These are phyloP conservation scores for Pluteus cervinus DNA, from an alignment of 768 basidiomycete species.

Conservation along the genomic window DNA sequence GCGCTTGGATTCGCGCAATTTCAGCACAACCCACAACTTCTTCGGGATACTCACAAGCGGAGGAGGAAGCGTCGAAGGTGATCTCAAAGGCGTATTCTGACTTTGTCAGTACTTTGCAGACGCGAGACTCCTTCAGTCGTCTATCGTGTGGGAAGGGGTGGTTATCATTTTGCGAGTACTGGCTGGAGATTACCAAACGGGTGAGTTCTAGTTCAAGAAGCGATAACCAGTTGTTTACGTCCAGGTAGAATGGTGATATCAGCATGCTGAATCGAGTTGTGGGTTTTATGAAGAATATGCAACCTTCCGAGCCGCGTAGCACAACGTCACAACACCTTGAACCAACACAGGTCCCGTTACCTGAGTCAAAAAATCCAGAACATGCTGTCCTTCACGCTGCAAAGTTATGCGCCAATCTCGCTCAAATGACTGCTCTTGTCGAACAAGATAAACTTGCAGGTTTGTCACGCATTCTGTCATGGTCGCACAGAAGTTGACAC, in stretches of 20 bases:
- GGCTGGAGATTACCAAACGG: slow-evolving; percentile 61
- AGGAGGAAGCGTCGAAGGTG: slow-evolving; percentile 25
- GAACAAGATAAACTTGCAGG: slow-evolving; percentile 20
- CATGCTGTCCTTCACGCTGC: slow-evolving; percentile 27
- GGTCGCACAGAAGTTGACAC: slow-evolving; percentile 5
- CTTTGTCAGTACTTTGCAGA: slow-evolving; percentile 35
- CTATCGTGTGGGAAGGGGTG: slow-evolving; percentile 52
- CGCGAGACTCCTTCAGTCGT: slow-evolving; percentile 21
- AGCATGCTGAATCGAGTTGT: slow-evolving; percentile 41
- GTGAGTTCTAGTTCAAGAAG: slow-evolving; percentile 32
- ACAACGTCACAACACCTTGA: background rate
- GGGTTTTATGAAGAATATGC: slow-evolving; percentile 26
- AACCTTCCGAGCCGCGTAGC: slow-evolving; percentile 14
- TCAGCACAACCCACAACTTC: slow-evolving; percentile 5
- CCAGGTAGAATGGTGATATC: slow-evolving; percentile 40
- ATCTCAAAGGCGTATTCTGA: slow-evolving; percentile 39
- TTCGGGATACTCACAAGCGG: slow-evolving; percentile 7
- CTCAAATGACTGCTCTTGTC: slow-evolving; percentile 36
- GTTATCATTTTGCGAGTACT: slow-evolving; percentile 62
- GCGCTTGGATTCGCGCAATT: slow-evolving; percentile 34
- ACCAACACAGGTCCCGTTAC: background rate
- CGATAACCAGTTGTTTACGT: background rate
- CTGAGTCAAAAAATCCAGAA: slow-evolving; percentile 8
- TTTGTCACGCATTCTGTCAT: background rate
- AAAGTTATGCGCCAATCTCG: slow-evolving; percentile 34